Base-by-base conservation (phyloP, 805 yeast genomes). In the Ogataea ramenticola region DNA sequence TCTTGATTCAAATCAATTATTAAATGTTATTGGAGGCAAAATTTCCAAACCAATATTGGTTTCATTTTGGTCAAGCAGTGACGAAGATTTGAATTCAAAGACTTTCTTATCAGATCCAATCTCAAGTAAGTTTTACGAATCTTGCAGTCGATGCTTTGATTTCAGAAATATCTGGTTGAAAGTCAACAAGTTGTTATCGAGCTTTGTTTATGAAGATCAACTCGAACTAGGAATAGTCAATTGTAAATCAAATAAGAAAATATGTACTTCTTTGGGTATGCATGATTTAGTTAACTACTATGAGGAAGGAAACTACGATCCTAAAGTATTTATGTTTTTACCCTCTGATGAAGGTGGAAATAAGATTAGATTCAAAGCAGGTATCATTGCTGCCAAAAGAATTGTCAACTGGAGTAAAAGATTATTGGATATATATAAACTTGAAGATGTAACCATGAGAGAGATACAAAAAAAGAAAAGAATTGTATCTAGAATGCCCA, bases 31-130 rank as follows among this genome's bases (percentile, higher is more conserved):
- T 10, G 74, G 74, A 0, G 86, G 87, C 1, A 67, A 72, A 16
- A 56, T 56, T 7, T 56, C 61, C 1, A 62, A 64, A 24, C 86
- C 91, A 2, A 61, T 67, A 43, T 62, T 85, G 48, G 69, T 85
- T 3, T 72, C 85, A 15, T 79, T 85, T 47, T 83, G 84, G 77
- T 89, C 90, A 2, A 62, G 79, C 3, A 60, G 70, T 5, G 67
- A 70, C 39, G 59, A 72, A 26, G 65, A 74, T 44, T 61, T 68
- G 53, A 56, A 60, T 42, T 47, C 44, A 19, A 49, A 56, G 3
- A 64, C 61, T 34, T 60, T 70, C 30, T 64, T 65, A 42, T 53
- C 49, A 7, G 70, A 66, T 20, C 49, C 51, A 19, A 53, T 58
- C 4, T 60, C 61, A 4, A 67, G 67, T 43, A 52, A 53, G n/a